A percentile compares a stretch with the other conserved stretches of the same genome.
Evolutionary conservation across 2,329 filamentous ascomycete species (phyloP).

Genomic region (Ascochyta fabae): DNA sequence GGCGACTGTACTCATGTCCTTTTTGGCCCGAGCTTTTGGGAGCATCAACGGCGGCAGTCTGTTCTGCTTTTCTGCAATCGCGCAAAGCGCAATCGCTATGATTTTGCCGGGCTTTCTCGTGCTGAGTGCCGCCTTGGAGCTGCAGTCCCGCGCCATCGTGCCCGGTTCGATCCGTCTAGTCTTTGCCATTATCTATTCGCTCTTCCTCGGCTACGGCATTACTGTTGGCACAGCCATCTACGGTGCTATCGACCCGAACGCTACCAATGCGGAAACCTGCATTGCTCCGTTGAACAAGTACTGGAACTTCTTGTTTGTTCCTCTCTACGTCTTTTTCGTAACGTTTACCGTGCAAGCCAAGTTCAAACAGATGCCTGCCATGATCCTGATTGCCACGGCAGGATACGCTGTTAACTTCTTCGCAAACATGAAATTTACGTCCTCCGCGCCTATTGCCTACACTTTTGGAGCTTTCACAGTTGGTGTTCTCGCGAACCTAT

Average conservation of each 20-base stretch:
- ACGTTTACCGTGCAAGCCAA: conserved; percentile 78
- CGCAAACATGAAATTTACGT: conserved; percentile 68
- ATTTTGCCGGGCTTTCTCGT: conserved; percentile 58
- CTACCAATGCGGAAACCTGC: conserved; percentile 52
- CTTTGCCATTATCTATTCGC: conserved; percentile 59
- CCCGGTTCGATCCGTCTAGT: conserved; percentile 58
- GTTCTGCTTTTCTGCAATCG: conserved; percentile 59
- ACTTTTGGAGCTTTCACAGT: conserved; percentile 78
- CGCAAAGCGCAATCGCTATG: conserved; percentile 57
- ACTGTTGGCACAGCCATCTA: conserved; percentile 57
- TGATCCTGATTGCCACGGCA: conserved; percentile 73
- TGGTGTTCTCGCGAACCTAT: conserved; percentile 78
- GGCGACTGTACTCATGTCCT: conserved; percentile 56
- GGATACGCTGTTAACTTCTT: conserved; percentile 81
- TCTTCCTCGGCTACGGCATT: conserved; percentile 59
- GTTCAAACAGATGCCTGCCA: conserved; percentile 76
- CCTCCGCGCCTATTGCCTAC: conserved; percentile 75
- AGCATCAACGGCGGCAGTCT: conserved; percentile 51
- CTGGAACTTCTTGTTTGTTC: conserved; percentile 74
- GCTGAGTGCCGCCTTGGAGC: conserved; percentile 55
- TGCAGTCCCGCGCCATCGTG: conserved; percentile 56
- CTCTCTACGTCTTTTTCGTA: conserved; percentile 75
- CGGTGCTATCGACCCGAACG: conserved; percentile 54
- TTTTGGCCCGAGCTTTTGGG: conserved; percentile 56
- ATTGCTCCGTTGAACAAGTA: conserved; percentile 55